Evolutionary conservation across 1,284 basidiomycete genomes (phyloP).

Genomic region (Taiwanofungus camphoratus): DNA sequence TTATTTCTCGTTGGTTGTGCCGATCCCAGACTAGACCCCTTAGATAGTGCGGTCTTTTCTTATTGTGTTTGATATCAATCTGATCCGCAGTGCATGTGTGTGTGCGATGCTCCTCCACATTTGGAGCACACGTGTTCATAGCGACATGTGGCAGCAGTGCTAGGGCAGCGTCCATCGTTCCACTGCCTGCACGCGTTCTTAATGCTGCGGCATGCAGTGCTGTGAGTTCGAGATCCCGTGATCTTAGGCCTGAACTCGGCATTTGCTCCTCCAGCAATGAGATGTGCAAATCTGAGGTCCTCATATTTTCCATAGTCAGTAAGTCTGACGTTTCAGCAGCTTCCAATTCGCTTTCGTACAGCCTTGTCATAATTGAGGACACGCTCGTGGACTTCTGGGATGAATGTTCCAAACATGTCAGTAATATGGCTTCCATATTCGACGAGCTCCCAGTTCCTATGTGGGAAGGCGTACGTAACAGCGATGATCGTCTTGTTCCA

Average conservation of each 20-base stretch:
- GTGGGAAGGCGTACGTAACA: conserved; percentile 2
- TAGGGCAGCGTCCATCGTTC: not conserved
- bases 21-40: not conserved
- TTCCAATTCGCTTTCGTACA: not conserved
- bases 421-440: conserved; percentile 1
- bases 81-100: not conserved
- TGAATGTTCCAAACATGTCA: not conserved
- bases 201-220: not conserved
- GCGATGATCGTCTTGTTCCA: not conserved
- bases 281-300: not conserved
- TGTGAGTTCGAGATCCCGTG: not conserved
- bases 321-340: not conserved
- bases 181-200: not conserved
- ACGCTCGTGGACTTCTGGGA: not conserved
- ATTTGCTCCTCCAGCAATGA: not conserved
- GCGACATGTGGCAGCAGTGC: not conserved
- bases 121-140: not conserved
- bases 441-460: not conserved
- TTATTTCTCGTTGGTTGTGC: not conserved
- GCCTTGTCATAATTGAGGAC: conserved; percentile 4
- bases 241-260: not conserved
- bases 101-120: not conserved
- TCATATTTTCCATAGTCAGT: conserved; percentile 1
- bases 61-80: not conserved
- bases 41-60: not conserved